These are phyloP conservation scores for Lyophyllum atratum DNA, from an alignment of 768 basidiomycete genomes.

Conservation along the genomic window DNA sequence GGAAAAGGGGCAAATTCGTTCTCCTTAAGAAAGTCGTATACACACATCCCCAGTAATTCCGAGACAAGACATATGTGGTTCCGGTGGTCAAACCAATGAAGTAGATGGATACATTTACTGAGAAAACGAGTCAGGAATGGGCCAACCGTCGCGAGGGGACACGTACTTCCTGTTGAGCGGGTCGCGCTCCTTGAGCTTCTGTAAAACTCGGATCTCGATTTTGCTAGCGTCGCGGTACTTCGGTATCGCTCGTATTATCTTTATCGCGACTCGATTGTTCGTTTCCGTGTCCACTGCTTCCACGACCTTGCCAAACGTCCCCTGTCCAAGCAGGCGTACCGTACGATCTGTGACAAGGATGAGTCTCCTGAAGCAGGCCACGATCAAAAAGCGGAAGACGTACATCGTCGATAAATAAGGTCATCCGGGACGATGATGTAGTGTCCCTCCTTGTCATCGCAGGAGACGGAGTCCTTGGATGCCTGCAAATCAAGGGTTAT, in stretches of 20 bases:
- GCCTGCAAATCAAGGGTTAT: slow-evolving; percentile 43
- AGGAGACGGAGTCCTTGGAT: slow-evolving; percentile 68
- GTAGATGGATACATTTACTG: slow-evolving; percentile 97
- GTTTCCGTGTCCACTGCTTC: slow-evolving; percentile 84
- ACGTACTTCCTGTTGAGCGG: slow-evolving; percentile 86
- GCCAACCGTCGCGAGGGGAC: background rate
- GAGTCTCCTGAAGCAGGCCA: slow-evolving; percentile 14
- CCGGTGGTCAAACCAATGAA: slow-evolving; percentile 94
- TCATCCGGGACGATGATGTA: slow-evolving; percentile 95
- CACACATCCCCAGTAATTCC: slow-evolving; percentile 93
- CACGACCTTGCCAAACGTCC: slow-evolving; percentile 98
- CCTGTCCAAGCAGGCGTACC: slow-evolving; percentile 88
- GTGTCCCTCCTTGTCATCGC: slow-evolving; percentile 98
- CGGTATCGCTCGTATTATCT: slow-evolving; percentile 97
- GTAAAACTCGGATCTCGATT: slow-evolving; percentile 94
- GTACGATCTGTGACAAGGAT: slow-evolving; percentile 72
- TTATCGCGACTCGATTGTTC: slow-evolving; percentile 86
- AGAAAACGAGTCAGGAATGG: slow-evolving; percentile 21
- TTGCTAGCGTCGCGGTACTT: slow-evolving; percentile 99
- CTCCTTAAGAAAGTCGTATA: slow-evolving; percentile 98
- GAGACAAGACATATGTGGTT: slow-evolving; percentile 98
- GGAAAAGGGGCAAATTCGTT: slow-evolving; percentile 97
- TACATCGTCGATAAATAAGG: slow-evolving; percentile 84
- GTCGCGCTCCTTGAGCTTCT: slow-evolving; percentile 88
- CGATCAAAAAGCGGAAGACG: slow-evolving; percentile 26